phyloP scores from a whole-genome alignment of 2,329 filamentous ascomycete genomes.

The Torrubiellomyces zombiae region DNA sequence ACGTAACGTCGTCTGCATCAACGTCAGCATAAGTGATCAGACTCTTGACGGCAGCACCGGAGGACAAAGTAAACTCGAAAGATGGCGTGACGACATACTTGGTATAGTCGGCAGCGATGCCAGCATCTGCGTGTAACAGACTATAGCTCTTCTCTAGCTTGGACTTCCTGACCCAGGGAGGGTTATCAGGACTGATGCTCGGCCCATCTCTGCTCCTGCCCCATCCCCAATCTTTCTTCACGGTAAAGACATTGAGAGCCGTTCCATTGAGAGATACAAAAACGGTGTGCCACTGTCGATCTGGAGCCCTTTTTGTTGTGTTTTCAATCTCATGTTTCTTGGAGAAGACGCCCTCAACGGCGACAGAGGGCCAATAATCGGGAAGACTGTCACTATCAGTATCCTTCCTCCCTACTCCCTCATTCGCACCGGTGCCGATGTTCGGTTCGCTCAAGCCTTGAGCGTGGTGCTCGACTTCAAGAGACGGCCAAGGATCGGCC shows the following conservation, averaged over 20 bases:
- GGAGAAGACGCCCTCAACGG: conserved; percentile 38
- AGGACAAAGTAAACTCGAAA: conserved; percentile 14
- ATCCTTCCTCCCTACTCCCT: too few relatives aligned
- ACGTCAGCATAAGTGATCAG: conserved; percentile 5
- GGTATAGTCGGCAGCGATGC: conserved; percentile 55
- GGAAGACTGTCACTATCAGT: conserved; percentile 28
- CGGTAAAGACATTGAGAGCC: conserved; percentile 45
- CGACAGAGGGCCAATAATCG: conserved; percentile 38
- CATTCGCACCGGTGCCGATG: conserved; percentile 21
- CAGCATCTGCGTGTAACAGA: conserved; percentile 58
- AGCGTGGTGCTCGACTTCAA: conserved; percentile 3
- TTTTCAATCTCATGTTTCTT: conserved; percentile 52
- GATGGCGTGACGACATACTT: too few relatives aligned
- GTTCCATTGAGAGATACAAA: conserved; percentile 53
- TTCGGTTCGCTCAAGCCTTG: conserved; percentile 11
- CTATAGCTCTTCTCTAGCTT: conserved; percentile 51
- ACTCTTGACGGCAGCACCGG: too few relatives aligned
- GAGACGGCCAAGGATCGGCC: conserved; percentile 5
- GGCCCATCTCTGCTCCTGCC: conserved; percentile 30
- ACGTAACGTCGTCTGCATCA: conserved; percentile 39
- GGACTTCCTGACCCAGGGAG: conserved; percentile 33
- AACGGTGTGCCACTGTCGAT: conserved; percentile 46
- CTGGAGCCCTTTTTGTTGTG: conserved; percentile 42
- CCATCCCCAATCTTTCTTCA: conserved; percentile 40
- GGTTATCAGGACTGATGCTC: conserved; percentile 31